These are phyloP conservation scores for Dendrostoma leiphaemia DNA, from an alignment of 2,329 filamentous ascomycete species.

Conservation along the genomic window DNA sequence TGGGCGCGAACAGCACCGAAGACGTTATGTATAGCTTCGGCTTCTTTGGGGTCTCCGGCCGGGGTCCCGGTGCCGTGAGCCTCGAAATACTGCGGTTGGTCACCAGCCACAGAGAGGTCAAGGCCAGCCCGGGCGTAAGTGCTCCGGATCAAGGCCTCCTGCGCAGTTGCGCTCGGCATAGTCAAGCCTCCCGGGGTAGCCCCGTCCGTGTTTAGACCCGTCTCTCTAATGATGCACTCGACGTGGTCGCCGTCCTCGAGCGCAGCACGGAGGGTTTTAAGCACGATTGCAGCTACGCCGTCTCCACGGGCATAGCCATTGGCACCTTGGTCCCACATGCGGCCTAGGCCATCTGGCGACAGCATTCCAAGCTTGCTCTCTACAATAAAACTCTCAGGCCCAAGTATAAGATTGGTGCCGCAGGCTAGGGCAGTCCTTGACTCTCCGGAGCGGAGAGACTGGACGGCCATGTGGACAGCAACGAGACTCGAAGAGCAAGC, in stretches of 20 bases:
- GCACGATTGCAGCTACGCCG: conserved; percentile 42
- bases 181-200: conserved; percentile 42
- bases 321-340: conserved; percentile 44
- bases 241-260: conserved; percentile 42
- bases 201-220: conserved; percentile 36
- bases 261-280: conserved; percentile 46
- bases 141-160: conserved; percentile 35
- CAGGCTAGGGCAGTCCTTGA: conserved; percentile 31
- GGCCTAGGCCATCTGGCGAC: conserved; percentile 35
- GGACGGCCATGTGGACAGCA: conserved; percentile 36
- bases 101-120: conserved; percentile 23
- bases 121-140: conserved; percentile 39
- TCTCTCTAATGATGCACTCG: conserved; percentile 39
- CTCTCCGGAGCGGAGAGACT: conserved; percentile 31
- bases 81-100: conserved; percentile 38
- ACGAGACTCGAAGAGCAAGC: conserved; percentile 40
- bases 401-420: conserved; percentile 33
- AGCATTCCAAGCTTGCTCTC: conserved; percentile 37
- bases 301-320: conserved; percentile 54
- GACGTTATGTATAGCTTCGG: conserved; percentile 30
- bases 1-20: conserved; percentile 27
- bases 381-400: conserved; percentile 28
- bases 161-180: conserved; percentile 40
- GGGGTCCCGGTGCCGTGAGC: conserved; percentile 32
- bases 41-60: conserved; percentile 28